phyloP scores from a whole-genome alignment of 164 flowering plant species.

The Macadamia integrifolia region DNA sequence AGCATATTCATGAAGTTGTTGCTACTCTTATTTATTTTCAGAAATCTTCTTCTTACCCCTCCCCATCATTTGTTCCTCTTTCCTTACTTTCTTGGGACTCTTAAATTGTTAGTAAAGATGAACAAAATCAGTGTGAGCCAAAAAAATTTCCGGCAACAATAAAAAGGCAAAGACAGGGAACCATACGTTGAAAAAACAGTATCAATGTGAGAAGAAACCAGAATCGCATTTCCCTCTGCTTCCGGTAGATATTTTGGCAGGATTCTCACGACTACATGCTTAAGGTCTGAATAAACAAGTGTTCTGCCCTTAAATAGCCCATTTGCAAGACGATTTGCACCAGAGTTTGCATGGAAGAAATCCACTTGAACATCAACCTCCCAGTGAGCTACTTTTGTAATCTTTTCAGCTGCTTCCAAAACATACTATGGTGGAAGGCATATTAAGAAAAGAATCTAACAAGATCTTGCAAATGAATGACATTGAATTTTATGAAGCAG shows the following conservation, averaged over 20 bases:
- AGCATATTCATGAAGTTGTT: no score
- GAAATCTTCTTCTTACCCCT: no score
- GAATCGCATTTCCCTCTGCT: slow-evolving; percentile 75
- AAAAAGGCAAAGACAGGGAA: slow-evolving; percentile 14
- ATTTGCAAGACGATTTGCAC: slow-evolving; percentile 58
- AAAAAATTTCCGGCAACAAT: no score
- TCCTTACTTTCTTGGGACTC: no score
- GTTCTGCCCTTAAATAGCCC: slow-evolving; percentile 80
- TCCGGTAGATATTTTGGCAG: slow-evolving; percentile 65
- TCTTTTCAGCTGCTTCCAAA: slow-evolving; percentile 44
- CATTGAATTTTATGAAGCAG: background rate
- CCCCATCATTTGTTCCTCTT: no score
- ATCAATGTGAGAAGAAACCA: slow-evolving; percentile 94
- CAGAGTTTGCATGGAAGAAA: slow-evolving; percentile 59
- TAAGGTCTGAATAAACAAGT: slow-evolving; percentile 78
- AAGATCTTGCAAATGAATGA: background rate
- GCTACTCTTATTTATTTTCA: no score
- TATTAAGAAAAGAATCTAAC: slow-evolving; percentile 6
- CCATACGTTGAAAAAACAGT: slow-evolving; percentile 87
- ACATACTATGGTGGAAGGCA: slow-evolving; percentile 52
- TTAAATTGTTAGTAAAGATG: no score
- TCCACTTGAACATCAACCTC: slow-evolving; percentile 92
- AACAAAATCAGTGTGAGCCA: no score
- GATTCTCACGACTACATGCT: slow-evolving; percentile 68
- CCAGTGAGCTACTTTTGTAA: slow-evolving; percentile 79